Evolutionary conservation across 306 rosid species (phyloP).

Genomic region (Hylodesmum podocarpum): DNA sequence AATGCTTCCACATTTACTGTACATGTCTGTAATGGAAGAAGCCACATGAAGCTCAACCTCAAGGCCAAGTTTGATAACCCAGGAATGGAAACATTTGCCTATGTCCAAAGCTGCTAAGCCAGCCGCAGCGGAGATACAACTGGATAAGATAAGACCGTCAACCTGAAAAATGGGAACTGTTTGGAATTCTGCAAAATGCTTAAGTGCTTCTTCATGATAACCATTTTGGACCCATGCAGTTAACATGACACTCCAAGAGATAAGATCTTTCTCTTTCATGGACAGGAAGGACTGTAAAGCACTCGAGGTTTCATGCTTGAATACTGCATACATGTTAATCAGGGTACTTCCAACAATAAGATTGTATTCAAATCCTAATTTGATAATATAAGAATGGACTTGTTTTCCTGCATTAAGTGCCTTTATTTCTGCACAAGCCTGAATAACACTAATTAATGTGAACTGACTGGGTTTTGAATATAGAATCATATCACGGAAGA

Average conservation of each 20-base stretch:
- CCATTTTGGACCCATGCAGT: constrained; percentile 50
- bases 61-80: constrained; percentile 36
- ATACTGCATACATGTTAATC: constrained; percentile 43
- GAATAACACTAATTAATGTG: constrained; percentile 35
- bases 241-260: constrained; percentile 49
- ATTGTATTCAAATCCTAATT: constrained; percentile 42
- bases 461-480: constrained; percentile 43
- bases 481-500: constrained; percentile 38
- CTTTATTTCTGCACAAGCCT: constrained; percentile 39
- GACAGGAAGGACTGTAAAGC: constrained; percentile 40
- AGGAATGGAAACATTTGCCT: constrained; percentile 52
- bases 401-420: constrained; percentile 37
- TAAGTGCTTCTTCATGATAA: constrained; percentile 43
- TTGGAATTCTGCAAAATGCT: constrained; percentile 36
- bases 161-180: constrained; percentile 30
- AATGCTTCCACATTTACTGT: constrained; percentile 48
- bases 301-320: constrained; percentile 33
- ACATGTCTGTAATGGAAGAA: constrained; percentile 51
- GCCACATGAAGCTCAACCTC: constrained; percentile 37
- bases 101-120: constrained; percentile 46
- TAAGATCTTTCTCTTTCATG: constrained; percentile 38
- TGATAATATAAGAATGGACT: constrained; percentile 35
- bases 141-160: constrained; percentile 46
- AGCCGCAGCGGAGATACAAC: constrained; percentile 49
- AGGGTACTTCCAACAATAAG: constrained; percentile 43